Conservation (phyloP, 2,329 filamentous ascomycete species). For the Ceratocystis ficicola region DNA sequence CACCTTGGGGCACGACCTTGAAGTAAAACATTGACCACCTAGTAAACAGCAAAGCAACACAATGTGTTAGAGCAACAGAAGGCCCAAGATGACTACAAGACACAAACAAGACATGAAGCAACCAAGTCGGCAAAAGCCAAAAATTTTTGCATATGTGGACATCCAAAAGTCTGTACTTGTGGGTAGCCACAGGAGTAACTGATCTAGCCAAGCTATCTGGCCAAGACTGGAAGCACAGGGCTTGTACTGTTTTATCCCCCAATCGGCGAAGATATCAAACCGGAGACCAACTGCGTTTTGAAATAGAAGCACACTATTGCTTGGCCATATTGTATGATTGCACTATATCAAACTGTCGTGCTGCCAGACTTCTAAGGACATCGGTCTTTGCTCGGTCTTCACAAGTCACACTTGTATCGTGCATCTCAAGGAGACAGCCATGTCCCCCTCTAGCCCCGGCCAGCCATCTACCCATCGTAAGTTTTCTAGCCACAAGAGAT, state of each 20-base stretch:
- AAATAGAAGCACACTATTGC: neutral
- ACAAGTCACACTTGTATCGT: neutral
- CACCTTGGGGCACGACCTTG: neutral
- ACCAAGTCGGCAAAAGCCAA: neutral
- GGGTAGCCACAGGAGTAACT: neutral
- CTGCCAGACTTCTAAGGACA: neutral
- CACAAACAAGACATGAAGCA: constrained; percentile 1
- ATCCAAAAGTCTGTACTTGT: neutral
- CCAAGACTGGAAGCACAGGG: neutral
- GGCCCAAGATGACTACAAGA: neutral
- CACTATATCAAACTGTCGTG: no score
- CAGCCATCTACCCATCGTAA: no score
- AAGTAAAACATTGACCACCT: neutral
- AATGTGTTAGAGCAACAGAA: neutral
- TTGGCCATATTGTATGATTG: no score
- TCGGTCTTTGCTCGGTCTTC: constrained; percentile 4
- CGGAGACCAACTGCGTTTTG: no score
- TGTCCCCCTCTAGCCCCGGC: neutral
- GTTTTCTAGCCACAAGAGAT: no score
- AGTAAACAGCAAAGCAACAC: neutral
- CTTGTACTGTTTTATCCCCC: neutral
- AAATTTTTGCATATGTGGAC: neutral
- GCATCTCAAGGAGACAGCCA: no score
- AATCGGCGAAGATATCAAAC: neutral
- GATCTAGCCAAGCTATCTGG: neutral